Percentiles rank a stretch among this genome's conserved stretches.
These are phyloP conservation scores for Acacia melanoxylon DNA, from an alignment of 306 rosid species.

Conservation along the genomic window DNA sequence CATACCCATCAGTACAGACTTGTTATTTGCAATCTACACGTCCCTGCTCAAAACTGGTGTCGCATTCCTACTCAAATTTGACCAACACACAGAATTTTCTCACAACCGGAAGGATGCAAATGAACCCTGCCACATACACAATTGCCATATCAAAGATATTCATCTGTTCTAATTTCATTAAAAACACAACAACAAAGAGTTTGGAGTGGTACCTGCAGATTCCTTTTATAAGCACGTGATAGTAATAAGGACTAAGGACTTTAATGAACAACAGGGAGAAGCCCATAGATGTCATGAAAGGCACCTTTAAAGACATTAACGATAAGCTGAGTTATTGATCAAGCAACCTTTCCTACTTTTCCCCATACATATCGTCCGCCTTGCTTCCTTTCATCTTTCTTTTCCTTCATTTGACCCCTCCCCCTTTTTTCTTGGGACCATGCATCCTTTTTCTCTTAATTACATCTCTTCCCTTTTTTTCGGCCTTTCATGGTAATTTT, in stretches of 20 bases:
- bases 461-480: background rate
- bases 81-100: no score
- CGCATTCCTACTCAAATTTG: background rate
- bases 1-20: no score
- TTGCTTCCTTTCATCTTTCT: constrained; percentile 1
- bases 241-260: background rate
- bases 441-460: background rate
- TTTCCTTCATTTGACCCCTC: constrained; percentile 28
- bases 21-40: no score
- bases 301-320: constrained; percentile 27
- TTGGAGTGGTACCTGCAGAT: background rate
- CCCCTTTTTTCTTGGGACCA: background rate
- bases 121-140: background rate
- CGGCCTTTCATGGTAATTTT: background rate
- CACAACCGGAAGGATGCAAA: background rate
- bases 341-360: constrained; percentile 26
- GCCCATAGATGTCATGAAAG: background rate
- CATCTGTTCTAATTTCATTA: background rate
- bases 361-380: background rate
- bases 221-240: background rate
- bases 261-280: background rate
- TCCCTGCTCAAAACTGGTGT: background rate
- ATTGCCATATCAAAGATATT: background rate
- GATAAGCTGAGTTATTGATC: constrained; percentile 26
- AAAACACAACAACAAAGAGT: background rate